Conservation (phyloP, 805 yeast genomes). For the Candida railenensis region DNA sequence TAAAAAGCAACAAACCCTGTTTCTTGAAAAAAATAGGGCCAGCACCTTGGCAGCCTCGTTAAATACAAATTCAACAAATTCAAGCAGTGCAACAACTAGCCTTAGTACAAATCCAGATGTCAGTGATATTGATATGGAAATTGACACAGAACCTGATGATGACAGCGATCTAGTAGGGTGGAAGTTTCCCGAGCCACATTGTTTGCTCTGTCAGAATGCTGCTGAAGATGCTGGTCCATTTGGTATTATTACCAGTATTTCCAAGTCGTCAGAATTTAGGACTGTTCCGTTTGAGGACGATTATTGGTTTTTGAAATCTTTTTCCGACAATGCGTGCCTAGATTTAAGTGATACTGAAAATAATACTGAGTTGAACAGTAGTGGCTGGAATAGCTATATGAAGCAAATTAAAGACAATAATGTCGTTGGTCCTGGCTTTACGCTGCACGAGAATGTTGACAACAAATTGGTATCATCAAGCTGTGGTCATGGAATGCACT, state of each 20-base stretch:
- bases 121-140: slow-evolving; percentile 41
- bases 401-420: slow-evolving; percentile 29
- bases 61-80: not conserved
- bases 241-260: slow-evolving; percentile 68
- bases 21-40: slow-evolving; percentile 51
- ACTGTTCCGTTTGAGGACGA: slow-evolving; percentile 60
- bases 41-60: not conserved
- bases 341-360: slow-evolving; percentile 32
- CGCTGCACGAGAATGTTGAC: slow-evolving; percentile 36
- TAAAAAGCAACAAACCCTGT: slow-evolving; percentile 74
- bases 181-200: slow-evolving; percentile 72
- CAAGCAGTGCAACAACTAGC: not conserved
- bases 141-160: slow-evolving; percentile 31
- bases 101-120: slow-evolving; percentile 16
- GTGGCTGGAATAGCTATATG: slow-evolving; percentile 41
- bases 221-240: slow-evolving; percentile 62
- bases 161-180: slow-evolving; percentile 41
- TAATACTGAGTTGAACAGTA: slow-evolving; percentile 17
- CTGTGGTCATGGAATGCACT: slow-evolving; percentile 95
- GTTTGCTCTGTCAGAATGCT: slow-evolving; percentile 82
- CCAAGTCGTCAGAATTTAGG: slow-evolving; percentile 59
- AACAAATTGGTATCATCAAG: slow-evolving; percentile 58
- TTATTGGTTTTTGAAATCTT: slow-evolving; percentile 66
- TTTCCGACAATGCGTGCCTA: slow-evolving; percentile 45
- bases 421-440: slow-evolving; percentile 75